Percentiles rank a stretch among this genome's conserved stretches.
Evolutionary conservation across 2,329 filamentous ascomycete genomes (phyloP).

Genomic region (Geosmithia morbida): DNA sequence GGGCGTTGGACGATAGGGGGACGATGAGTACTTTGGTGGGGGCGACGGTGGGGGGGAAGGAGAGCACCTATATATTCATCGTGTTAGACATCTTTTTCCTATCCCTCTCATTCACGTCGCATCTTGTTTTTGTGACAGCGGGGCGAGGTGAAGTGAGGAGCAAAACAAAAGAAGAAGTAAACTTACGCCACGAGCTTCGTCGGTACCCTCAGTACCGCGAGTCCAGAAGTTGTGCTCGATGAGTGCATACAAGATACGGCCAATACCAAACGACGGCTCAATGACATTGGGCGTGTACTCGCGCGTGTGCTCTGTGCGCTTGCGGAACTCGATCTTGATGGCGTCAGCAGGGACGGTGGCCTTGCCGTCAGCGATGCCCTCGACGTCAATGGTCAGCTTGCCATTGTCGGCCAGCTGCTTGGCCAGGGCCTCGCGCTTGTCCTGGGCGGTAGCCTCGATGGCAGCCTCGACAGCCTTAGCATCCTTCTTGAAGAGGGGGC

Average conservation of each 20-base stretch:
- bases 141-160: neutral
- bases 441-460: conserved; percentile 61
- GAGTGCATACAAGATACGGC: conserved; percentile 81
- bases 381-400: conserved; percentile 64
- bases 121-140: neutral
- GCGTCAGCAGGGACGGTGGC: conserved; percentile 70
- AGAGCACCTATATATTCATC: conserved; percentile 25
- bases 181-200: conserved; percentile 74
- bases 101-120: neutral
- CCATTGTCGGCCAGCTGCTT: conserved; percentile 59
- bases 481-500: conserved; percentile 90
- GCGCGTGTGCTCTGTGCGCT: conserved; percentile 65
- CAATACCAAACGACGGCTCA: conserved; percentile 95
- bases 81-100: conserved; percentile 1
- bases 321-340: conserved; percentile 72
- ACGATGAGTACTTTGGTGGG: conserved; percentile 92
- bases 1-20: conserved; percentile 66
- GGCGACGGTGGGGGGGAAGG: conserved; percentile 52
- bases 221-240: conserved; percentile 96
- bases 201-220: conserved; percentile 44
- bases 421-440: conserved; percentile 65
- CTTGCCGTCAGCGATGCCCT: conserved; percentile 51
- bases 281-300: conserved; percentile 95
- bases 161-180: neutral
- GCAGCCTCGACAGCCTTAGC: conserved; percentile 73